Percentiles rank a stretch among this genome's conserved stretches.
Evolutionary conservation across 2,329 filamentous ascomycete species (phyloP).

Genomic region (Botrytis galanthina): DNA sequence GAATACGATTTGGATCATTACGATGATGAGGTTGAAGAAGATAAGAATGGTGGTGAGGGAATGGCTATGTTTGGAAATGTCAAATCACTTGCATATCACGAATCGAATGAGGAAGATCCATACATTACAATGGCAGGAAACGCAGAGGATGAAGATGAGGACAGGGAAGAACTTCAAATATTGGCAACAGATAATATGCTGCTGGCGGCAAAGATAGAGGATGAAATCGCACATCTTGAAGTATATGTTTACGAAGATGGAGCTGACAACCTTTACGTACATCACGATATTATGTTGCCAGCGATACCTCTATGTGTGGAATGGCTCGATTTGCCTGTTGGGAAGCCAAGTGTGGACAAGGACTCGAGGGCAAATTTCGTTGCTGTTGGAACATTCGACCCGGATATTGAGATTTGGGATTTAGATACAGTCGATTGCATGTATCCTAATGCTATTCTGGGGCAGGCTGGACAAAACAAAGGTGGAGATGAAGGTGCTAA

Average conservation of each 20-base stretch:
- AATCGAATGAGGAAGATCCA: conserved; percentile 90
- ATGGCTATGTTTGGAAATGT: conserved; percentile 95
- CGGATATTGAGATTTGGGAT: conserved; percentile 98
- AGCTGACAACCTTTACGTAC: conserved; percentile 95
- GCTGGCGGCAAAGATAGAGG: conserved; percentile 89
- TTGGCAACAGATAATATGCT: conserved; percentile 90
- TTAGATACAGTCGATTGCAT: conserved; percentile 94
- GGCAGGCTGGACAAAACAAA: conserved; percentile 58
- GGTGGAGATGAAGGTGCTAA: conserved; percentile 50
- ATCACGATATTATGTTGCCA: conserved; percentile 99
- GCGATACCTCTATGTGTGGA: conserved; percentile 94
- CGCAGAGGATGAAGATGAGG: conserved; percentile 63
- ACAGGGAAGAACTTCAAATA: conserved; percentile 91
- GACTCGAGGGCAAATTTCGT: conserved; percentile 83
- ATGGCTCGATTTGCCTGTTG: conserved; percentile 91
- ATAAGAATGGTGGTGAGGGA: conserved; percentile 62
- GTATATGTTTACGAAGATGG: conserved; percentile 97
- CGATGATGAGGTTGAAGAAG: conserved; percentile 73
- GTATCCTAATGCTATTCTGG: conserved; percentile 95
- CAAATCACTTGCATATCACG: conserved; percentile 89
- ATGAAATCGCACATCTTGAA: conserved; percentile 94
- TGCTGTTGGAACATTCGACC: conserved; percentile 94
- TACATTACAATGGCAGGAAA: conserved; percentile 85
- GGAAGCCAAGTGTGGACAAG: conserved; percentile 60
- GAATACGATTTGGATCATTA: conserved; percentile 97